Base-by-base conservation (phyloP, 2,329 filamentous ascomycete genomes). In the Penicillium corylophilum region DNA sequence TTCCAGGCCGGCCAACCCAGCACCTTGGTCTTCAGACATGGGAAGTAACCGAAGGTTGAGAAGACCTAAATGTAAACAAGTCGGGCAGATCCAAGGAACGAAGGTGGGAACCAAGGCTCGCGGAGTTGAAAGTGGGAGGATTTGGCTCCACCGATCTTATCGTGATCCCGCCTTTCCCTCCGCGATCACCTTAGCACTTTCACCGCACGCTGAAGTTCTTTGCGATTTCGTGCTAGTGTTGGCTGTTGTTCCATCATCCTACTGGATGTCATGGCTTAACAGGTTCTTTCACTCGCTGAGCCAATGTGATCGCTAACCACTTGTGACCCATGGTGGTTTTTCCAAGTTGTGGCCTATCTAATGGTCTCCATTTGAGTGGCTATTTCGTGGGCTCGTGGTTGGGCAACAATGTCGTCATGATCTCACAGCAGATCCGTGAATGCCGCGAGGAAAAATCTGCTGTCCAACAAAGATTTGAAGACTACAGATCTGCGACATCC, bases 1-100 rank as follows among this genome's bases (percentile, higher is more conserved):
- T 77, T 96, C 94, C 63, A 96, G 80, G 72, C 95, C 90, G 65
- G 78, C 69, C 51, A 79, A 67, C 44, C 75, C 77, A 49, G 67
- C 62, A 48, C 63, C 1, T 51, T 57, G 28, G 64, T 49, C 10
- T 59, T 64, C 4, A 64, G 45, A 22, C 65, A 56, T 33, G 57
- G 49, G 18, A 60, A 36, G 39, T 22, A 20, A 20, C 35, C 18
- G 22, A 26, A 7, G 22, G 2, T 12, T 41, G 4, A 16, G 39
- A 24, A 26, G 12, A 41, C 22, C 39, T 15, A 15, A 22, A 24
- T 12, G 22, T 41, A 23, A 26, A 41, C 20, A 41, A 26, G 39
- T 26, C 13, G n/a, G n/a, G 35, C 16, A 15, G 23, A 52, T 31
- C 49, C 53, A 42, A 35, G 53, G 53, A 52, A 45, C 43, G 53